Percentiles rank a stretch among this genome's conserved stretches.
Conservation (phyloP, 768 basidiomycete genomes). For the Tubosaeta brunneosetosa region DNA sequence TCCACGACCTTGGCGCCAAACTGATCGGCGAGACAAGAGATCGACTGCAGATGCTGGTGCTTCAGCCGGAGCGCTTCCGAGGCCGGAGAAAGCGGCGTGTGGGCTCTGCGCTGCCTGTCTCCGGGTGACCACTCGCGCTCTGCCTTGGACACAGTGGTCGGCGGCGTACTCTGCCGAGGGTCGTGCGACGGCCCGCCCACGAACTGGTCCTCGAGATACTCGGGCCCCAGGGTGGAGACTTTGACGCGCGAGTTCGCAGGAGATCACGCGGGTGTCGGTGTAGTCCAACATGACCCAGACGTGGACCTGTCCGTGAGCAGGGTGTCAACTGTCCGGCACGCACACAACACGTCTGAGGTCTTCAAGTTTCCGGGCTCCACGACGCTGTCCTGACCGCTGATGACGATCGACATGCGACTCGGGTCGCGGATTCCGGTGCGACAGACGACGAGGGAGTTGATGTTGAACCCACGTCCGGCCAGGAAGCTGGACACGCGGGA, state of each 20-base stretch:
- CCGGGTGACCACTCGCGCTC: constrained; percentile 58
- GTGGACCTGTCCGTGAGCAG: constrained; percentile 64
- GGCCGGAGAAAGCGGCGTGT: constrained; percentile 46
- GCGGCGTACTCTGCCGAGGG: constrained; percentile 42
- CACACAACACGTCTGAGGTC: constrained; percentile 84
- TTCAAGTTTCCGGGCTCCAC: constrained; percentile 94
- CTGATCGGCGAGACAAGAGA: constrained; percentile 77
- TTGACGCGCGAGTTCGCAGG: constrained; percentile 93
- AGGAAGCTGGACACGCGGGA: constrained; percentile 97
- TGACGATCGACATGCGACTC: constrained; percentile 96
- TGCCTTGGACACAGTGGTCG: constrained; percentile 40
- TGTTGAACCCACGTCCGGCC: constrained; percentile 96
- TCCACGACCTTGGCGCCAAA: constrained; percentile 94
- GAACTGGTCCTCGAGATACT: constrained; percentile 92
- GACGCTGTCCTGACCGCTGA: constrained; percentile 95
- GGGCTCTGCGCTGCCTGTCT: constrained; percentile 18
- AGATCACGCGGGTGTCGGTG: constrained; percentile 85
- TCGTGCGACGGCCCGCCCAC: constrained; percentile 81
- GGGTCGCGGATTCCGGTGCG: constrained; percentile 96
- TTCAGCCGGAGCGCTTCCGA: constrained; percentile 85
- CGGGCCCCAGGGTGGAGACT: constrained; percentile 94
- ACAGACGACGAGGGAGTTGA: constrained; percentile 97
- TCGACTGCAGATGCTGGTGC: constrained; percentile 85
- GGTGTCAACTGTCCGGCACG: no score
- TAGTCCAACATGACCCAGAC: constrained; percentile 99